phyloP scores from a whole-genome alignment of 73 alveolate species.

The Paramecium sexaurelia region DNA sequence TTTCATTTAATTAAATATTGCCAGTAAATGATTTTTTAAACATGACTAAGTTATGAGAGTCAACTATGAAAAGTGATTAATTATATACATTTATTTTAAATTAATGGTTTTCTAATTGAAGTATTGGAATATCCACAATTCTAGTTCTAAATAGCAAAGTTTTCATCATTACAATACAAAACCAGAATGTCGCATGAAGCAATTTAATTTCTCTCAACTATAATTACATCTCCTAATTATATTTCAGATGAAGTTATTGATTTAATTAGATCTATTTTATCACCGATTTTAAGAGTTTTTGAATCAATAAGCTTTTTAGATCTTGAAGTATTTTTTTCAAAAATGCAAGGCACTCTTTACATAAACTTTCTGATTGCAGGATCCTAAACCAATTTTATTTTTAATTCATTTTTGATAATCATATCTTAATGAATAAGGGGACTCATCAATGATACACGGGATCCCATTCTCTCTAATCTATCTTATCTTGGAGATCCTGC shows the following conservation, averaged over 20 bases:
- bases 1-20: neutral
- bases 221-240: neutral
- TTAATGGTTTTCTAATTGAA: neutral
- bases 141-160: neutral
- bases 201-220: neutral
- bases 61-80: neutral
- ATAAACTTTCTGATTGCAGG: neutral
- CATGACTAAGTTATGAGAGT: neutral
- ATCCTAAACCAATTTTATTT: neutral
- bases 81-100: neutral
- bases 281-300: neutral
- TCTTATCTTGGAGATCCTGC: neutral
- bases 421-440: slow-evolving; percentile 26
- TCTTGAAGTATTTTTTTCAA: neutral
- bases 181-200: slow-evolving; percentile 7
- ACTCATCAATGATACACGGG: slow-evolving; percentile 15
- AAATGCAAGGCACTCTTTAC: neutral
- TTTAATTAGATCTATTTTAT: neutral
- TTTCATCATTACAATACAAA: neutral
- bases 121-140: neutral
- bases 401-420: slow-evolving; percentile 12
- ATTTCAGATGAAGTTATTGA: neutral
- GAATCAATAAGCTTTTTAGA: neutral
- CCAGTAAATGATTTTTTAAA: slow-evolving; percentile 11
- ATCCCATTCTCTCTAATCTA: neutral